Evolutionary conservation across 2,329 filamentous ascomycete genomes (phyloP).

Genomic region (Microsporum audouinii): DNA sequence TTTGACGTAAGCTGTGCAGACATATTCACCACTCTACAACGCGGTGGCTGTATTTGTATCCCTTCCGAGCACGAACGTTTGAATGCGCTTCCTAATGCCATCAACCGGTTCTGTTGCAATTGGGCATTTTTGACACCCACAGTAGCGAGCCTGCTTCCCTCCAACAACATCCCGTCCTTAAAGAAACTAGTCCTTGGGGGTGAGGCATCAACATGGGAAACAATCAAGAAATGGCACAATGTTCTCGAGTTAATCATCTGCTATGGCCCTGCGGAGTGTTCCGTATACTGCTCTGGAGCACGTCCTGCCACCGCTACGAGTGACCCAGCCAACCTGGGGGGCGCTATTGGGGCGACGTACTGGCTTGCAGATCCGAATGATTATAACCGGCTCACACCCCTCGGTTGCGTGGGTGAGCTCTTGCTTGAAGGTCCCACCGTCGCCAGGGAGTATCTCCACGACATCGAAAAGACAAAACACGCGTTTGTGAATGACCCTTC

Average conservation of each 20-base stretch:
- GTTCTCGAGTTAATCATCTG: slow-evolving; percentile 24
- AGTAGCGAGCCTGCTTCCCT: slow-evolving; percentile 34
- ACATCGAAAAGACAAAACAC: slow-evolving; percentile 24
- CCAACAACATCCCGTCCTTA: slow-evolving; percentile 27
- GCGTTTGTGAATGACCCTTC: not conserved
- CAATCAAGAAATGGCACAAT: slow-evolving; percentile 25
- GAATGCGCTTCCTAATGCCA: slow-evolving; percentile 35
- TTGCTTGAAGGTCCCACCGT: slow-evolving; percentile 30
- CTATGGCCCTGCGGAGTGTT: slow-evolving; percentile 14
- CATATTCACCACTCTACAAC: slow-evolving; percentile 22
- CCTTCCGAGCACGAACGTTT: slow-evolving; percentile 32
- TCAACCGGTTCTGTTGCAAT: slow-evolving; percentile 37
- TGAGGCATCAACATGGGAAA: slow-evolving; percentile 21
- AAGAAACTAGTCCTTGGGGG: slow-evolving; percentile 26
- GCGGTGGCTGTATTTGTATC: slow-evolving; percentile 35
- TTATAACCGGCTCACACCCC: slow-evolving; percentile 24
- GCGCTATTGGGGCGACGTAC: slow-evolving; percentile 13
- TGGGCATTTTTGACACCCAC: slow-evolving; percentile 46
- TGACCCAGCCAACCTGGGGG: slow-evolving; percentile 6
- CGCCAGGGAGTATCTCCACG: slow-evolving; percentile 31
- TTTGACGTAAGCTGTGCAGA: slow-evolving; percentile 32
- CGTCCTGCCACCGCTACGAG: not conserved
- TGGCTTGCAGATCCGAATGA: slow-evolving; percentile 29
- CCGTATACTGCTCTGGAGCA: slow-evolving; percentile 13
- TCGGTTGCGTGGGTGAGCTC: slow-evolving; percentile 29